A percentile compares a stretch with the other conserved stretches of the same genome.
These are phyloP conservation scores for Ganoderma resinaceum DNA, from an alignment of 1,284 basidiomycete species.

Conservation along the genomic window DNA sequence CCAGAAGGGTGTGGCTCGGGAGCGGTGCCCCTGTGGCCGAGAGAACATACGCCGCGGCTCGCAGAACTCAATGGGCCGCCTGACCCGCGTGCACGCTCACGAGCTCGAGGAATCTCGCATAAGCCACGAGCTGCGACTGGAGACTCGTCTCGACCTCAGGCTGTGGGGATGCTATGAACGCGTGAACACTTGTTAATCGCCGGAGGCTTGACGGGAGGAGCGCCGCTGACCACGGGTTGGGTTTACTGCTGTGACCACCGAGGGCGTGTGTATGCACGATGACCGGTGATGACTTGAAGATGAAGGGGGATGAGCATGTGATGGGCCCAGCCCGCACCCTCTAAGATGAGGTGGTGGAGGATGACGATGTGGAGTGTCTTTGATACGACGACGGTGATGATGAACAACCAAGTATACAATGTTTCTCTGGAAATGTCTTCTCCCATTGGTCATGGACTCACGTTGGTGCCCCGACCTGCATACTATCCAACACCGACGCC, in stretches of 20 bases:
- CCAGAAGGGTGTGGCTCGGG: constrained; percentile 13
- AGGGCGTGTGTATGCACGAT: background rate
- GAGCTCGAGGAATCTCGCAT: background rate
- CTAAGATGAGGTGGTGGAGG: background rate
- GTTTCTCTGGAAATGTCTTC: constrained; percentile 2
- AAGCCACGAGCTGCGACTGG: background rate
- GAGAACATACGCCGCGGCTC: constrained; percentile 11
- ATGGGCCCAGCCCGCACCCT: constrained; percentile 10
- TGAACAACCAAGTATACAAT: constrained; percentile 16
- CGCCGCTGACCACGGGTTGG: background rate
- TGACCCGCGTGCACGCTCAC: constrained; percentile 13
- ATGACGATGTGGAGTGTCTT: constrained; percentile 2
- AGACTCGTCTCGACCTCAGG: background rate
- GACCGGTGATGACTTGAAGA: background rate
- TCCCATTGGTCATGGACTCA: constrained; percentile 1
- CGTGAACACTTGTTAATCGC: background rate
- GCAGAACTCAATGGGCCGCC: constrained; percentile 12
- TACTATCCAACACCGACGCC: background rate
- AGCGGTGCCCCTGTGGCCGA: constrained; percentile 18
- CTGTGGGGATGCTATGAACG: background rate
- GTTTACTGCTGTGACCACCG: background rate
- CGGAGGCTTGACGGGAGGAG: background rate
- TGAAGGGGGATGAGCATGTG: background rate
- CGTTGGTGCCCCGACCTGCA: background rate
- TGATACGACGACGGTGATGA: constrained; percentile 20